Conservation (phyloP, 148 eudicot genomes). For the Diospyros kaki region DNA sequence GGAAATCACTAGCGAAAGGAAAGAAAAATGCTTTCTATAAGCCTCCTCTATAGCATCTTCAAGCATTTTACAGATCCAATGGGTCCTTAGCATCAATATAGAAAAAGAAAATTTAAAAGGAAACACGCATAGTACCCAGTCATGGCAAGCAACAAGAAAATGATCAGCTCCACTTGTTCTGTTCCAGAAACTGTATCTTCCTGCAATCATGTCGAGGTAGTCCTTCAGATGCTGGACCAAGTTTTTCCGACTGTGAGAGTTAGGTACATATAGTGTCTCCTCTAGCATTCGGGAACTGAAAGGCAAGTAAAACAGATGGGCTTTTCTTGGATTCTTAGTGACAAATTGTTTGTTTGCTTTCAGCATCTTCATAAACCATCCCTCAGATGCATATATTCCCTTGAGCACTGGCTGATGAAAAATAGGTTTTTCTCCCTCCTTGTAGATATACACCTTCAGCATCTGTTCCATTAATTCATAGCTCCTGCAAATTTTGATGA, state of each 20-base stretch:
- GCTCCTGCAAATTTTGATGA: conserved; percentile 35
- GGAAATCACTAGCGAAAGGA: neutral
- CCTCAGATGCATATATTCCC: conserved; percentile 50
- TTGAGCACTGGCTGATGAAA: conserved; percentile 35
- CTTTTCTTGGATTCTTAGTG: conserved; percentile 26
- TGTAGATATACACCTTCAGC: conserved; percentile 40
- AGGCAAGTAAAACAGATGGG: conserved; percentile 42
- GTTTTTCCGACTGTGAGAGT: conserved; percentile 32
- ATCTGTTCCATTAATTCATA: conserved; percentile 39
- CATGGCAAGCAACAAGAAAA: conserved; percentile 52
- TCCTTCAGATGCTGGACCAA: conserved; percentile 23
- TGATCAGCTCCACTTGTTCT: conserved; percentile 40
- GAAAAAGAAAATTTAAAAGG: neutral
- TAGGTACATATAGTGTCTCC: conserved; percentile 25
- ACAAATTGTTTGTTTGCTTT: conserved; percentile 34
- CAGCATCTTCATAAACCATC: conserved; percentile 43
- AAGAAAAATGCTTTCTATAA: neutral
- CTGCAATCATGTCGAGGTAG: conserved; percentile 28
- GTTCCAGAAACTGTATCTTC: conserved; percentile 35
- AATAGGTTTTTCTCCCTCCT: conserved; percentile 37
- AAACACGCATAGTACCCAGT: conserved; percentile 27
- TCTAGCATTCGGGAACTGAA: conserved; percentile 31
- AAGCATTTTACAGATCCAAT: neutral
- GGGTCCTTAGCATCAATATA: neutral
- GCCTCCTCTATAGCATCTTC: neutral